phyloP scores from a whole-genome alignment of 352 stramenopile genomes.

The Globisporangium polare region DNA sequence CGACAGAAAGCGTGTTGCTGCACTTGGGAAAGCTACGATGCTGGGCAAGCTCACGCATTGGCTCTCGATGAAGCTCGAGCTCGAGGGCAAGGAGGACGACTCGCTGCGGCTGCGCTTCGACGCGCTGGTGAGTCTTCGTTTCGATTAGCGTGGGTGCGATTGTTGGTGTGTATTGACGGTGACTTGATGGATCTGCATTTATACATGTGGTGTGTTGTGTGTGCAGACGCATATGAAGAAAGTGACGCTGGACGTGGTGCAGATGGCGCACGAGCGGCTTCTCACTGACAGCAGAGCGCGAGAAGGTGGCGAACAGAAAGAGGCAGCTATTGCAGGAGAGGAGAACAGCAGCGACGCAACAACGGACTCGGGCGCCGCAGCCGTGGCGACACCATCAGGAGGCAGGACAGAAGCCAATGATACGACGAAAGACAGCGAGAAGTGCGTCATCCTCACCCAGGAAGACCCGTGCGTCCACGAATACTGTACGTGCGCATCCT shows the following conservation, averaged over 20 bases:
- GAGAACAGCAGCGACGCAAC: constrained; percentile 1
- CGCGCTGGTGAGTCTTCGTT: constrained; percentile 38
- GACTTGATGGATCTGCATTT: not conserved
- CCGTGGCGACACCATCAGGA: not conserved
- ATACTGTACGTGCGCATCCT: constrained; percentile 33
- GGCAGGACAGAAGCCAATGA: constrained; percentile 4
- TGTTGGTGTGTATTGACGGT: no score
- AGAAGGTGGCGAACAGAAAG: not conserved
- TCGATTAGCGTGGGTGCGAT: not conserved
- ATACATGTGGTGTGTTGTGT: not conserved
- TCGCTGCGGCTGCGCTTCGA: constrained; percentile 56
- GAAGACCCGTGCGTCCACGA: constrained; percentile 56
- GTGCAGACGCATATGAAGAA: constrained; percentile 62
- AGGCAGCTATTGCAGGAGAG: not conserved
- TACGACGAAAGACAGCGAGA: not conserved
- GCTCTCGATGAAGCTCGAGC: constrained; percentile 54
- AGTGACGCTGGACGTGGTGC: constrained; percentile 51
- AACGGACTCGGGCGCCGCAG: not conserved
- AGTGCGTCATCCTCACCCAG: constrained; percentile 35
- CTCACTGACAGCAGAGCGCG: constrained; percentile 1
- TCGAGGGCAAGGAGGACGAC: constrained; percentile 49
- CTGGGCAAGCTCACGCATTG: constrained; percentile 63
- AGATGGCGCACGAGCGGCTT: constrained; percentile 26
- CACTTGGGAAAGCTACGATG: constrained; percentile 23
- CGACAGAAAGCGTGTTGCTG: not conserved